These are phyloP conservation scores for Ambrosia trifida DNA, from an alignment of 129 eudicot species.

Conservation along the genomic window DNA sequence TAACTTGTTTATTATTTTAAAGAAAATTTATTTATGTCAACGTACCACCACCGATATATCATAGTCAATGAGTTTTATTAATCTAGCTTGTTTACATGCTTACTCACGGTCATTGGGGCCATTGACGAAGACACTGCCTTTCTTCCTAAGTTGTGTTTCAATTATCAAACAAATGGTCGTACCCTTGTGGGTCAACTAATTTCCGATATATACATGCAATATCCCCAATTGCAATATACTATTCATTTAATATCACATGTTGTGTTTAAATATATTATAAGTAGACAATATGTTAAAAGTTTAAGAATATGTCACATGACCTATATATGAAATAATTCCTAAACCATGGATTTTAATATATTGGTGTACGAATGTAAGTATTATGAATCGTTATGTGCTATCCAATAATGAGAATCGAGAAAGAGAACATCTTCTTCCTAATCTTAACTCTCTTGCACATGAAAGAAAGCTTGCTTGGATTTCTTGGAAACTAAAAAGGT, in stretches of 20 bases:
- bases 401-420: background rate
- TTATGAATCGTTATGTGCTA: background rate
- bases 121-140: conserved; percentile 34
- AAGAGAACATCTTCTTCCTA: background rate
- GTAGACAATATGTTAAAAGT: background rate
- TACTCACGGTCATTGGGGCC: conserved; percentile 24
- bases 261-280: conserved; percentile 12
- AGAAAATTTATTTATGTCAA: conserved; percentile 1
- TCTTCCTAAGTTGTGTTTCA: conserved; percentile 23
- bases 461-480: no score
- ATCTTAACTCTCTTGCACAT: no score
- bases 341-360: background rate
- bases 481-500: no score
- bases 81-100: conserved; percentile 14
- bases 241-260: background rate
- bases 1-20: no score
- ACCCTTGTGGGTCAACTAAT: background rate
- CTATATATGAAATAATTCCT: background rate
- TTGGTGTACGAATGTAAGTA: background rate
- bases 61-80: conserved; percentile 1
- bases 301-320: conserved; percentile 9
- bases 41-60: conserved; percentile 5
- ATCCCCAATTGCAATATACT: conserved; percentile 10
- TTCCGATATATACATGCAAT: background rate
- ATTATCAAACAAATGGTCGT: conserved; percentile 12